Evolutionary conservation across 768 basidiomycete species (phyloP), one percentile per base, ranked within the genome.

Genomic region (Phaeotremella fagi): DNA sequence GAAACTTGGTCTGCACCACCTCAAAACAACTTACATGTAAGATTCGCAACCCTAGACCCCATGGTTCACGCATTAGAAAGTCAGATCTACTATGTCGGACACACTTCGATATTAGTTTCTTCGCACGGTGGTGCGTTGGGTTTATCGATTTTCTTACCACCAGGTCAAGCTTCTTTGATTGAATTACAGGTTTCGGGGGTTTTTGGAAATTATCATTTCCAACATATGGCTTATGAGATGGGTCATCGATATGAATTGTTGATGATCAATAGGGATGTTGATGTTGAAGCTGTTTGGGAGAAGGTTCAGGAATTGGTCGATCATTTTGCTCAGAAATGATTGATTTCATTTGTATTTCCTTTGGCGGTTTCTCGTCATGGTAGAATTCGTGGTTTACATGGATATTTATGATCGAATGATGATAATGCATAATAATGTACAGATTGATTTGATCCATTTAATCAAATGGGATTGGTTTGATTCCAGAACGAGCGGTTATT

Each of bases 381-480:
- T n/a, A n/a, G n/a, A n/a, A n/a, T n/a, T n/a, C n/a, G n/a, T n/a
- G n/a, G n/a, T n/a, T n/a, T n/a, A n/a, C n/a, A n/a, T n/a, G 18
- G 20, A 22, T 50, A 20, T 36, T n/a, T 25, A n/a, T n/a, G n/a
- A n/a, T n/a, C n/a, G n/a, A n/a, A n/a, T n/a, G n/a, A n/a, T n/a
- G n/a, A n/a, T n/a, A n/a, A n/a, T n/a, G n/a, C n/a, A n/a, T n/a
- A n/a, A n/a, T n/a, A n/a, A n/a, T n/a, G n/a, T n/a, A n/a, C n/a
- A n/a, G n/a, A n/a, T n/a, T n/a, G n/a, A n/a, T n/a, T n/a, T n/a
- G n/a, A n/a, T n/a, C n/a, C n/a, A n/a, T 16, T 45, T 48, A 74
- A 45, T 74, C 72, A 52, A 74, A 74, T 1, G 71, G 71, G 22
- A 72, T 74, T 3, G 71, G 68, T 49, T 71, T 72, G 51, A 74